Evolutionary conservation across 768 basidiomycete genomes (phyloP).

Genomic region (Lentinula detonsa): DNA sequence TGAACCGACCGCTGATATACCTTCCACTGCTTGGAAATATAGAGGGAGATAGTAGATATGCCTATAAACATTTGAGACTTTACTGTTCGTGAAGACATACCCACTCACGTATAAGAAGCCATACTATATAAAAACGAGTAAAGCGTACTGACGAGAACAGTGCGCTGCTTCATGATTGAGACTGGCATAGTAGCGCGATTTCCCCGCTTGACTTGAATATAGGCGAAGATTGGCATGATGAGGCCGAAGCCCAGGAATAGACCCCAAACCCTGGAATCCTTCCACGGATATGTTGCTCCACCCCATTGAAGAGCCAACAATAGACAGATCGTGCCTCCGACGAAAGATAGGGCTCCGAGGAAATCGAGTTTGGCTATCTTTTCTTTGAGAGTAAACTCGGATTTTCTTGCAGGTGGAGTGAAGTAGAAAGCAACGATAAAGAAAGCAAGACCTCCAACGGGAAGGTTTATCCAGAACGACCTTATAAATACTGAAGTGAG

Average conservation of each 20-base stretch:
- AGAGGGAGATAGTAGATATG: slow-evolving; percentile 16
- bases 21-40: slow-evolving; percentile 11
- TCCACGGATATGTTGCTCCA: slow-evolving; percentile 37
- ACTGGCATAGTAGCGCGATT: slow-evolving; percentile 6
- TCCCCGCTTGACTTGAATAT: slow-evolving; percentile 8
- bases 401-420: not conserved
- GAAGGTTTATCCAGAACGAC: slow-evolving; percentile 12
- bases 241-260: slow-evolving; percentile 12
- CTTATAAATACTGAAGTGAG: not conserved
- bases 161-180: slow-evolving; percentile 8
- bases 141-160: slow-evolving; percentile 7
- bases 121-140: slow-evolving; percentile 8
- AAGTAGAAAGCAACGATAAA: slow-evolving; percentile 8
- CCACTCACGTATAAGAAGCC: slow-evolving; percentile 9
- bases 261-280: slow-evolving; percentile 4
- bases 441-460: slow-evolving; percentile 14
- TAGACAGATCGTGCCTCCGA: slow-evolving; percentile 22
- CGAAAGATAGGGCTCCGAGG: slow-evolving; percentile 3
- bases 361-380: slow-evolving; percentile 6
- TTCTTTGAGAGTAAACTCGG: not conserved
- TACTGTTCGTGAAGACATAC: slow-evolving; percentile 14
- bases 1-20: slow-evolving; percentile 9
- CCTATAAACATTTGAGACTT: slow-evolving; percentile 18
- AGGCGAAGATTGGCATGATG: not conserved
- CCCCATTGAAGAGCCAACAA: slow-evolving; percentile 40